phyloP scores from a whole-genome alignment of 192 early-diverging fungal species.

The Phycomyces nitens region DNA sequence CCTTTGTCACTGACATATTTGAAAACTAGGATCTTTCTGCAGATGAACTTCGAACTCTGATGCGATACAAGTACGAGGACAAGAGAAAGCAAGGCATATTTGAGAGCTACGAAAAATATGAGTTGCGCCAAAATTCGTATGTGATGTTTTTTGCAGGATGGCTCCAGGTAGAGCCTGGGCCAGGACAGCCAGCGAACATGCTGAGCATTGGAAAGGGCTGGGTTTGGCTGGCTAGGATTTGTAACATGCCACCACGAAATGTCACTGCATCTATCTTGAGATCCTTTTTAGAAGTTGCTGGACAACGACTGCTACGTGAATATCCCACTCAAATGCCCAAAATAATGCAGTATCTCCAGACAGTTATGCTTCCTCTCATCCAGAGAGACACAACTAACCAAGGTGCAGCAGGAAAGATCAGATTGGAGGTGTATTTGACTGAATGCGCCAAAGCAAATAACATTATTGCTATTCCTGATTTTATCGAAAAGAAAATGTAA shows the following conservation, averaged over 20 bases:
- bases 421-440: not conserved
- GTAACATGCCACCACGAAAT: conserved; percentile 62
- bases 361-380: conserved; percentile 33
- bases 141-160: conserved; percentile 69
- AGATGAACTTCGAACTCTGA: conserved; percentile 25
- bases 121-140: conserved; percentile 61
- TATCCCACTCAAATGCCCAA: conserved; percentile 50
- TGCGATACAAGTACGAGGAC: conserved; percentile 40
- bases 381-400: conserved; percentile 2
- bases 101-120: conserved; percentile 62
- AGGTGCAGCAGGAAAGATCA: not conserved
- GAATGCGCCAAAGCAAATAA: not conserved
- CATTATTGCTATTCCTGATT: not conserved
- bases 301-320: conserved; percentile 25
- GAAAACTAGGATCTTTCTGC: conserved; percentile 43
- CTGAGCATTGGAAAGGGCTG: conserved; percentile 61
- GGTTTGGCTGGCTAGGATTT: conserved; percentile 67
- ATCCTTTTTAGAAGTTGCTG: conserved; percentile 55
- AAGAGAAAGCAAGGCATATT: conserved; percentile 27
- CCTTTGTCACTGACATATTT: conserved; percentile 1
- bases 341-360: conserved; percentile 35
- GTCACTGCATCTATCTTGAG: conserved; percentile 64
- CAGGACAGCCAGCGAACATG: conserved; percentile 36
- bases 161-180: conserved; percentile 46
- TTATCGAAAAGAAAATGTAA: not conserved